These are phyloP conservation scores for Phlebiopsis flavidoalba DNA, from an alignment of 768 basidiomycete genomes.

Conservation along the genomic window DNA sequence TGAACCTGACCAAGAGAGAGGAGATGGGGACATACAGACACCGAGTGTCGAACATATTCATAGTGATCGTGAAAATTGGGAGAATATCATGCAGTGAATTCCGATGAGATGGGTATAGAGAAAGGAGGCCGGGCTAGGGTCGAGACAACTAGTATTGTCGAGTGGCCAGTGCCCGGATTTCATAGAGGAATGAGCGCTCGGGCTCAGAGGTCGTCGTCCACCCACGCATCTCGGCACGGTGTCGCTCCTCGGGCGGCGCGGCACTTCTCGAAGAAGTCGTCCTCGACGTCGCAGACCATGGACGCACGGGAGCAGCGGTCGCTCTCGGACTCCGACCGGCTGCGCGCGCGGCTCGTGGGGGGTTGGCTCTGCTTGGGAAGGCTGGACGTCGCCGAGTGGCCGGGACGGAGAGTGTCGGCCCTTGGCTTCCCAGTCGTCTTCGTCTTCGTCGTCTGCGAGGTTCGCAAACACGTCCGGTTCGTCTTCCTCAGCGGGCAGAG, in stretches of 20 bases:
- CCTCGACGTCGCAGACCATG: constrained; percentile 73
- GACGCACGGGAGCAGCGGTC: constrained; percentile 78
- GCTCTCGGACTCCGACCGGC: constrained; percentile 71
- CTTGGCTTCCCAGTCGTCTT: constrained; percentile 67
- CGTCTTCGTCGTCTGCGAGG: constrained; percentile 87
- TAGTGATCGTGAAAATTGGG: constrained; percentile 10
- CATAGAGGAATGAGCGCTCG: constrained; percentile 66
- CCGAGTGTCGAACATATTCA: constrained; percentile 3
- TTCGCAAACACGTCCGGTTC: constrained; percentile 96
- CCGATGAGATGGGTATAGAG: constrained; percentile 5
- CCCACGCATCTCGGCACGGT: constrained; percentile 78
- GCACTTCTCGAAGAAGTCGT: constrained; percentile 67
- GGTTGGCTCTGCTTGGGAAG: constrained; percentile 27
- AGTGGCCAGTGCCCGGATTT: constrained; percentile 84
- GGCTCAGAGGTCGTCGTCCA: constrained; percentile 42
- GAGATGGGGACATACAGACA: constrained; percentile 6
- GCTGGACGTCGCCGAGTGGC: constrained; percentile 23
- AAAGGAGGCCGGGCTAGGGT: constrained; percentile 3
- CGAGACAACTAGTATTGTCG: constrained; percentile 56
- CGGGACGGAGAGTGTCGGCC: constrained; percentile 79
- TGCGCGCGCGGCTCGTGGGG: constrained; percentile 49
- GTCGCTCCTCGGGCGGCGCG: constrained; percentile 75
- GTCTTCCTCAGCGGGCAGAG: constrained; percentile 79
- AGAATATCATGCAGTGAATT: constrained; percentile 8
- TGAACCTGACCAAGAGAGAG: constrained; percentile 8